phyloP scores from a whole-genome alignment of 441 rosid species.

The Pelargonium myrrhifolium region DNA sequence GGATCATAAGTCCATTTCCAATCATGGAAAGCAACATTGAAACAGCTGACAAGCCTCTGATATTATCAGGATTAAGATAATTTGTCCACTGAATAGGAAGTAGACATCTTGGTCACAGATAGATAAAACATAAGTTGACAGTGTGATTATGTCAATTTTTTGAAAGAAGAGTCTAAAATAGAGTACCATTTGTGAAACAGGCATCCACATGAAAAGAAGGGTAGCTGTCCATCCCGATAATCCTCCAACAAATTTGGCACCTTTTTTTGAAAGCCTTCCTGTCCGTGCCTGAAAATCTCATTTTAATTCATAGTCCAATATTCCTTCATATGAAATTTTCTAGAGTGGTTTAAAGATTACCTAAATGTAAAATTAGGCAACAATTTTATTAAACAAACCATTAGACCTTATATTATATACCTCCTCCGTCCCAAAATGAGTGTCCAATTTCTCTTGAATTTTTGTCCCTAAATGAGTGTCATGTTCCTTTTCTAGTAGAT shows the following conservation, averaged over 20 bases:
- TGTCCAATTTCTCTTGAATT: no score
- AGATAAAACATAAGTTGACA: background rate
- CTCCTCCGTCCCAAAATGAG: no score
- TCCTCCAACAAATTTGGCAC: slow-evolving; percentile 54
- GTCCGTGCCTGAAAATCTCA: slow-evolving; percentile 64
- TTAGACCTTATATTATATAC: background rate
- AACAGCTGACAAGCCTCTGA: slow-evolving; percentile 73
- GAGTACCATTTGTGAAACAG: slow-evolving; percentile 77
- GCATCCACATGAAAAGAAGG: slow-evolving; percentile 98
- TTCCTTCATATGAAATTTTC: background rate
- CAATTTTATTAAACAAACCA: background rate
- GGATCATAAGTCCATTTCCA: slow-evolving; percentile 91
- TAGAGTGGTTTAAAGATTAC: no score
- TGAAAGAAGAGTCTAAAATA: background rate
- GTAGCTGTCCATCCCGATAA: slow-evolving; percentile 96
- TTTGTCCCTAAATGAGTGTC: no score
- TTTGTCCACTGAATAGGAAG: slow-evolving; percentile 74
- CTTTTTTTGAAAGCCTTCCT: slow-evolving; percentile 62
- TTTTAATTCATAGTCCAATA: background rate
- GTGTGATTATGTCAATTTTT: slow-evolving; percentile 1
- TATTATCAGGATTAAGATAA: slow-evolving; percentile 72
- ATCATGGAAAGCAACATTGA: slow-evolving; percentile 87
- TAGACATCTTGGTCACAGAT: slow-evolving; percentile 21
- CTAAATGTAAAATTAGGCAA: background rate
- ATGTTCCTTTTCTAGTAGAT: no score